Evolutionary conservation across 108 stramenopile species (phyloP).

Genomic region (Stephanodiscus triporus): DNA sequence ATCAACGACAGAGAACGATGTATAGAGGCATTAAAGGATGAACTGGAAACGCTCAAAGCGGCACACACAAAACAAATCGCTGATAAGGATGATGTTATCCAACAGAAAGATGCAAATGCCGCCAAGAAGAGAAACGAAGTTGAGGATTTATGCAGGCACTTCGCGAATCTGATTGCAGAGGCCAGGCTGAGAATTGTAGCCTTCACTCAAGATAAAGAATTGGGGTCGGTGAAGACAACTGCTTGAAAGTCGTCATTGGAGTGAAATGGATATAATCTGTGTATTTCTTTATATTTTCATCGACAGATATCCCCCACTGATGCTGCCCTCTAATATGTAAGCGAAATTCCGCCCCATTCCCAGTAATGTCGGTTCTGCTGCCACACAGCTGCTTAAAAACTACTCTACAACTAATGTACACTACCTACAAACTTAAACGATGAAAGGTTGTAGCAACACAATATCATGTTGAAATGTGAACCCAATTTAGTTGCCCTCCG

Average conservation of each 20-base stretch:
- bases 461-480: constrained; percentile 8
- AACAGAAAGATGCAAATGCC: constrained; percentile 67
- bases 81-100: constrained; percentile 66
- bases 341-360: too few relatives aligned
- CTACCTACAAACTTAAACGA: too few relatives aligned
- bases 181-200: constrained; percentile 30
- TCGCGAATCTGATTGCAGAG: constrained; percentile 79
- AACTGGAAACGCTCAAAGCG: constrained; percentile 57
- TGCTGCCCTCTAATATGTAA: background rate
- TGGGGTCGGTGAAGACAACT: background rate
- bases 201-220: background rate
- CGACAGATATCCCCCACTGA: background rate
- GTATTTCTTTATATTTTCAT: background rate
- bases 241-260: too few relatives aligned
- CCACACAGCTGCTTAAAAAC: background rate
- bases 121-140: constrained; percentile 60
- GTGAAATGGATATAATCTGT: too few relatives aligned
- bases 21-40: constrained; percentile 71
- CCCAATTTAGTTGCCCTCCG: constrained; percentile 18
- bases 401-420: background rate
- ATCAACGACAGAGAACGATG: constrained; percentile 73
- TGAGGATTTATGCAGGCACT: constrained; percentile 75
- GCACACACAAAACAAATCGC: constrained; percentile 52
- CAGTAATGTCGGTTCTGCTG: too few relatives aligned
- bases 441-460: background rate